Evolutionary conservation across 73 alveolate genomes (phyloP).

Genomic region (Paramecium octaurelia): DNA sequence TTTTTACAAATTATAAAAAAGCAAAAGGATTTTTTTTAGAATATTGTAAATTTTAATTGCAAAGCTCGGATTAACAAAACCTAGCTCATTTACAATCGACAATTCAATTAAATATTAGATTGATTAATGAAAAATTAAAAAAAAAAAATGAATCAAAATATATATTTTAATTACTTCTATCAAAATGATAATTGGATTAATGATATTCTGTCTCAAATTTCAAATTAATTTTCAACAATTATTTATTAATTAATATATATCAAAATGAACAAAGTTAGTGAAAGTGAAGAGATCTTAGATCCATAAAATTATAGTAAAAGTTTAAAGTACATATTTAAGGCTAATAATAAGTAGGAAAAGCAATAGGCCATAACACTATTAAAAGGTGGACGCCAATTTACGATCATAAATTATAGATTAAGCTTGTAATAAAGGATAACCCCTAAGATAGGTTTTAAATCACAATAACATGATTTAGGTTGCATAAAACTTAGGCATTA

Average conservation of each 20-base stretch:
- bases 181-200: not conserved
- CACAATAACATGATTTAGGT: not conserved
- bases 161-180: not conserved
- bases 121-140: not conserved
- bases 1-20: not conserved
- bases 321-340: not conserved
- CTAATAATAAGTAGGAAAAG: not conserved
- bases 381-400: not conserved
- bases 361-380: not conserved
- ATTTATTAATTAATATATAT: not conserved
- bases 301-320: not conserved
- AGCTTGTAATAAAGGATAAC: not conserved
- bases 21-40: not conserved
- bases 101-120: not conserved
- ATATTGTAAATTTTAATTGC: not conserved
- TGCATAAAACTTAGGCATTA: conserved; percentile 2
- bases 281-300: not conserved
- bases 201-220: not conserved
- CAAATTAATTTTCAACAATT: not conserved
- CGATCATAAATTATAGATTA: conserved; percentile 14
- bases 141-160: not conserved
- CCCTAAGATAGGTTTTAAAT: not conserved
- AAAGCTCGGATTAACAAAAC: not conserved
- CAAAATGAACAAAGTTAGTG: not conserved
- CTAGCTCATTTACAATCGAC: not conserved